Percentiles rank a stretch among this genome's conserved stretches.
Conservation (phyloP, 495 filamentous ascomycete genomes). For the Umbilicaria muhlenbergii region DNA sequence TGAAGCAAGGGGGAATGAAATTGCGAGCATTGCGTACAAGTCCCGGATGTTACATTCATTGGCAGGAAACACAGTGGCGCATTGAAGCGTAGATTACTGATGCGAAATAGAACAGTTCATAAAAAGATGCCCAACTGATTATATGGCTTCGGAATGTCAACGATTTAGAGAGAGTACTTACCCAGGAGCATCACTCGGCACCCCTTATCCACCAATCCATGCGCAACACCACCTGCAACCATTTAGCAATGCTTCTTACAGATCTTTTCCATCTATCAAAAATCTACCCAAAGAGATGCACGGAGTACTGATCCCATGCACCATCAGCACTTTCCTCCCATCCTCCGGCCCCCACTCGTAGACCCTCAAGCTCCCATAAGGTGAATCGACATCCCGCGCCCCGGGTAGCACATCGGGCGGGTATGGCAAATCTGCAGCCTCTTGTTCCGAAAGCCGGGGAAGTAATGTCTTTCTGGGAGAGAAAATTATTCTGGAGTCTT, state of each 20-base stretch:
- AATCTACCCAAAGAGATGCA: conserved; percentile 45
- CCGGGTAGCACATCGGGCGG: conserved; percentile 64
- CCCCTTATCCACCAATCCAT: conserved; percentile 52
- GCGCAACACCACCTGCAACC: conserved; percentile 31
- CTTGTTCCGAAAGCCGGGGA: conserved; percentile 26
- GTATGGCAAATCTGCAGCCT: conserved; percentile 43
- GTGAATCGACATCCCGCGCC: conserved; percentile 52
- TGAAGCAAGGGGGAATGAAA: not conserved
- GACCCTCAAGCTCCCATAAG: conserved; percentile 66
- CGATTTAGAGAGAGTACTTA: conserved; percentile 18
- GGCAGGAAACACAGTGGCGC: not conserved
- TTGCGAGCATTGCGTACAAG: not conserved
- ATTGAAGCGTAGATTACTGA: too few relatives aligned
- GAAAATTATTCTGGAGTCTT: conserved; percentile 18
- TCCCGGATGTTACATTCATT: not conserved
- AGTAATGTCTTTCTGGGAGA: conserved; percentile 33
- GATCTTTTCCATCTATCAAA: not conserved
- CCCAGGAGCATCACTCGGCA: conserved; percentile 76
- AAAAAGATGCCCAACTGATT: too few relatives aligned
- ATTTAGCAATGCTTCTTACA: too few relatives aligned
- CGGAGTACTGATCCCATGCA: conserved; percentile 81
- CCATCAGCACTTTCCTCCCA: conserved; percentile 61
- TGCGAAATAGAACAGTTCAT: too few relatives aligned
- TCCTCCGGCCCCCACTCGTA: conserved; percentile 84
- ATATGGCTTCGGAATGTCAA: too few relatives aligned